Base-by-base conservation (phyloP, 2,329 filamentous ascomycete genomes). In the Fusarium buxicola region DNA sequence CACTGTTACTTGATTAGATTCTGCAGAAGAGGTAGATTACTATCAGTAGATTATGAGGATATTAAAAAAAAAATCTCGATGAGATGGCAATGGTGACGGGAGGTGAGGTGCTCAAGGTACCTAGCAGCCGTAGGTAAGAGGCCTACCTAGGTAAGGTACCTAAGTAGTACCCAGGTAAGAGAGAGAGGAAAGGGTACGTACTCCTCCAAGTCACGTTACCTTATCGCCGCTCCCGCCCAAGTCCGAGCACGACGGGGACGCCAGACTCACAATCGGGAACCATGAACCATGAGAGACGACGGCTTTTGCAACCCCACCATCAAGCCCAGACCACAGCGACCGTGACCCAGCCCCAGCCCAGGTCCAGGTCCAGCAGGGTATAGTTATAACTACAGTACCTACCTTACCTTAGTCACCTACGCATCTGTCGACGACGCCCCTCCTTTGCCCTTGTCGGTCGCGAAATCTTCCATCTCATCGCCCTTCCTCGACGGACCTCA, bases 121-220 rank as follows among this genome's bases (percentile, higher is more conserved):
- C 21, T 21, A 21, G 43, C 41, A 28, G 11, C 38, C 25, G 40
- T 39, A 48, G 39, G 15, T 38, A 39, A 21, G 12, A n/a, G 18
- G 10, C 12, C 2, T 12, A 25, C 11, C 5, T 38, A 6, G 35
- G 35, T 21, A 21, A 21, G 21, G 21, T 21, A 21, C 21, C 21
- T 6, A 6, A 6, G 21, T 6, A 21, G 21, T 21, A 21, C n/a
- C n/a, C n/a, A n/a, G n/a, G n/a, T n/a, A n/a, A n/a, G n/a, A n/a
- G n/a, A n/a, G n/a, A n/a, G n/a, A n/a, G n/a, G n/a, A n/a, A n/a
- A n/a, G 46, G 47, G 50, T 56, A 63, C 49, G 50, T 66, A 51
- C 51, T 45, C 49, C 35, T 28, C 57, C 32, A 52, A 54, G 66
- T 69, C 66, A 69, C 66, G 66, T 69, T 69, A 69, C 66, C 66